Evolutionary conservation across 179 eudicot species (phyloP).

Genomic region (Patellifolia procumbens): DNA sequence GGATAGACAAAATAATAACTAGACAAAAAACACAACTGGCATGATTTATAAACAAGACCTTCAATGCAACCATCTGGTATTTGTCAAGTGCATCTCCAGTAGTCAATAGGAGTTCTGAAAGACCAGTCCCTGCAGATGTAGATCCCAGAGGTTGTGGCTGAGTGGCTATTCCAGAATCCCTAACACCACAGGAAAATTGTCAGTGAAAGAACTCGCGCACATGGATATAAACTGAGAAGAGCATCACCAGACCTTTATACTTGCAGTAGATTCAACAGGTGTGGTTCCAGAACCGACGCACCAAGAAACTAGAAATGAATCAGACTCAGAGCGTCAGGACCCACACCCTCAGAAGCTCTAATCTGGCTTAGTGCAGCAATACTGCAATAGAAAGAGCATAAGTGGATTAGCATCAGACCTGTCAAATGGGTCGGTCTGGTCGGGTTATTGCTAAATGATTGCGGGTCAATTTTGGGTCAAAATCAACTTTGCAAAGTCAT

Average conservation of each 20-base stretch:
- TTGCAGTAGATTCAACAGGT: conserved; percentile 48
- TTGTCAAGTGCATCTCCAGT: conserved; percentile 90
- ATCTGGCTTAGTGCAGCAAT: conserved; percentile 45
- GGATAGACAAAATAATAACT: not conserved
- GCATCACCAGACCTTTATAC: conserved; percentile 45
- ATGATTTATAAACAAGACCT: conserved; percentile 43
- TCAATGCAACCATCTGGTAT: conserved; percentile 70
- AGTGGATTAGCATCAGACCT: conserved; percentile 7
- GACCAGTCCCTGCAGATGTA: conserved; percentile 42
- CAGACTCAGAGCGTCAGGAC: conserved; percentile 53
- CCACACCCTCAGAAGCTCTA: conserved; percentile 45
- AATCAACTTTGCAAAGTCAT: not conserved
- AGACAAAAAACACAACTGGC: conserved; percentile 2
- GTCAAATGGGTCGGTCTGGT: too few species aligned
- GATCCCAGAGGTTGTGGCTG: conserved; percentile 49
- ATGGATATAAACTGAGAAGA: not conserved
- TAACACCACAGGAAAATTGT: conserved; percentile 29
- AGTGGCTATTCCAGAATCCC: conserved; percentile 58
- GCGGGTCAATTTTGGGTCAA: too few species aligned
- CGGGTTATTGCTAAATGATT: too few species aligned
- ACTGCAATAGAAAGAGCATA: conserved; percentile 41
- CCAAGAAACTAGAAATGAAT: conserved; percentile 37
- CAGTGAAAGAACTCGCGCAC: conserved; percentile 6
- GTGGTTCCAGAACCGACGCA: conserved; percentile 51
- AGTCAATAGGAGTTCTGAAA: conserved; percentile 63